These are phyloP conservation scores for Gymnopilus dilepis DNA, from an alignment of 768 basidiomycete genomes.

Conservation along the genomic window DNA sequence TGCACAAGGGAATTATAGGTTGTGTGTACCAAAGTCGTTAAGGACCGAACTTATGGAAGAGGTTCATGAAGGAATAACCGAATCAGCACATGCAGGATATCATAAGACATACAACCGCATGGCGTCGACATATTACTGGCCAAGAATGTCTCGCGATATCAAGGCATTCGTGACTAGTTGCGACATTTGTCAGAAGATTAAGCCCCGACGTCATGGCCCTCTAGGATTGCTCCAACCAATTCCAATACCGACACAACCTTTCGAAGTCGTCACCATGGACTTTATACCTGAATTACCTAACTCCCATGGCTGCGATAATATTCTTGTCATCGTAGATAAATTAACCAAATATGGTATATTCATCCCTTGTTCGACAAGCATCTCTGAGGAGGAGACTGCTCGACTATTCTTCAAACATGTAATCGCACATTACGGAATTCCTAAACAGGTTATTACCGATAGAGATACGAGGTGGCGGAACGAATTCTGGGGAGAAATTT, in stretches of 20 bases:
- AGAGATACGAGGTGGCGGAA: slow-evolving; percentile 31
- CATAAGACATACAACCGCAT: slow-evolving; percentile 30
- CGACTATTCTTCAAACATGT: slow-evolving; percentile 35
- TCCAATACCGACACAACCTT: slow-evolving; percentile 37
- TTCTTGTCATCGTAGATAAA: slow-evolving; percentile 41
- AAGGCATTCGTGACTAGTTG: slow-evolving; percentile 28
- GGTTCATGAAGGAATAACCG: slow-evolving; percentile 27
- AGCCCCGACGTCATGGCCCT: slow-evolving; percentile 30
- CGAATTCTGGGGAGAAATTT: slow-evolving; percentile 34
- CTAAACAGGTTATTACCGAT: slow-evolving; percentile 35
- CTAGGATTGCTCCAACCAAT: slow-evolving; percentile 40
- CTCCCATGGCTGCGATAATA: slow-evolving; percentile 32
- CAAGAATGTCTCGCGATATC: slow-evolving; percentile 31
- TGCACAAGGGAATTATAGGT: slow-evolving; percentile 21
- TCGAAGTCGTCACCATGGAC: slow-evolving; percentile 38
- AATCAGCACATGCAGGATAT: slow-evolving; percentile 36
- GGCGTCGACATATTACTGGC: slow-evolving; percentile 35
- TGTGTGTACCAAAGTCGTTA: slow-evolving; percentile 33
- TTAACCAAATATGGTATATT: slow-evolving; percentile 46
- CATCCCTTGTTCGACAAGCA: slow-evolving; percentile 35
- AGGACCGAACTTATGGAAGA: slow-evolving; percentile 27
- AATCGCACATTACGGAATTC: slow-evolving; percentile 29
- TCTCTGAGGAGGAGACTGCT: slow-evolving; percentile 33
- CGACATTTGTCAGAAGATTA: slow-evolving; percentile 34
- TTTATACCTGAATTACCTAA: slow-evolving; percentile 40